phyloP scores from a whole-genome alignment of 139 green algal species.

The Chlorella sp. region DNA sequence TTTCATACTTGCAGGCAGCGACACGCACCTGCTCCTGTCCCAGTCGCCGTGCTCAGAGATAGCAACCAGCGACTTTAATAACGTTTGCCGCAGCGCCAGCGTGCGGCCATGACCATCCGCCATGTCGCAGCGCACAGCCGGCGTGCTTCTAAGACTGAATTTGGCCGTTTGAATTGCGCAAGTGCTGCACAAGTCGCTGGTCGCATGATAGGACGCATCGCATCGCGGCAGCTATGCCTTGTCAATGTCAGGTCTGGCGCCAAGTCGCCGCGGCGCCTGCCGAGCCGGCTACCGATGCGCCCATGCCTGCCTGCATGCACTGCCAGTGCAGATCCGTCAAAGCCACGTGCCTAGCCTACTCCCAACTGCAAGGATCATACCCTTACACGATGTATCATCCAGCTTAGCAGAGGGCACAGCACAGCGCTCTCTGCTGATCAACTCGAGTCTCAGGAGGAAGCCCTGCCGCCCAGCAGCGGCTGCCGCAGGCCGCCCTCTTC shows the following conservation, averaged over 20 bases:
- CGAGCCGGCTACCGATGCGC: not conserved
- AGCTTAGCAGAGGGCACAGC: too few relatives aligned
- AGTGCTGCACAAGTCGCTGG: too few relatives aligned
- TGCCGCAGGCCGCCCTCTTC: not conserved
- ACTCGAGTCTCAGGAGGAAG: too few relatives aligned
- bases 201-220: too few relatives aligned
- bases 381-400: too few relatives aligned
- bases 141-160: not conserved
- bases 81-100: not conserved
- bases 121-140: too few relatives aligned
- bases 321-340: too few relatives aligned
- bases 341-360: too few relatives aligned
- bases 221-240: too few relatives aligned
- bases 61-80: not conserved
- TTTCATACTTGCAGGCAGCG: not conserved
- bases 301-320: not conserved
- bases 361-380: too few relatives aligned
- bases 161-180: not conserved
- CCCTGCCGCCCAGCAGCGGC: not conserved
- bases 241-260: not conserved
- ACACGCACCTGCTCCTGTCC: not conserved
- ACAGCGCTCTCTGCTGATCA: too few relatives aligned
- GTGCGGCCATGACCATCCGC: not conserved
- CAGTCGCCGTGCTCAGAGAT: not conserved
- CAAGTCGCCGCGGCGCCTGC: not conserved